Evolutionary conservation across 2,329 filamentous ascomycete species (phyloP).

Genomic region (Clathrospora elynae): DNA sequence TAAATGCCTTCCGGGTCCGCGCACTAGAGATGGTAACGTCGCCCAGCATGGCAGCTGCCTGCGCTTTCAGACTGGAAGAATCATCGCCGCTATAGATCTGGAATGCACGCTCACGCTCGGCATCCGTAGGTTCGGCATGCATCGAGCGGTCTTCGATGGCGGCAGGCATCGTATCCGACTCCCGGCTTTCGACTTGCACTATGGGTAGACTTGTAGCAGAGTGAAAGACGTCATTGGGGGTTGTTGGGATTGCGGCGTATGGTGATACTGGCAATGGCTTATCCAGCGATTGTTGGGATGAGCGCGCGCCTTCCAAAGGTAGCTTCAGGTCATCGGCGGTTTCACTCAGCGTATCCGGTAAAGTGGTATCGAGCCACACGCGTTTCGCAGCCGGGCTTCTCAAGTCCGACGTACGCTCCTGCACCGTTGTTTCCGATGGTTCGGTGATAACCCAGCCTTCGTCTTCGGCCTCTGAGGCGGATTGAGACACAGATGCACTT

Average conservation of each 20-base stretch:
- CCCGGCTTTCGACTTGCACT: slow-evolving; percentile 57
- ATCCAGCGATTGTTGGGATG: slow-evolving; percentile 44
- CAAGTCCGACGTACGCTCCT: slow-evolving; percentile 23
- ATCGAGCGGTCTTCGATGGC: slow-evolving; percentile 41
- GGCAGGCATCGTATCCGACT: slow-evolving; percentile 46
- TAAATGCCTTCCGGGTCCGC: slow-evolving; percentile 74
- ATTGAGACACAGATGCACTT: slow-evolving; percentile 27
- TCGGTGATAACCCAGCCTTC: slow-evolving; percentile 47
- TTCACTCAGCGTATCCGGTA: slow-evolving; percentile 39
- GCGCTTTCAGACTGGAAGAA: slow-evolving; percentile 76
- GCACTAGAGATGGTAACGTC: slow-evolving; percentile 63
- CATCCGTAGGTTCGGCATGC: slow-evolving; percentile 58
- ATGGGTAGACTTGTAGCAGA: slow-evolving; percentile 57
- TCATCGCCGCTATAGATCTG: slow-evolving; percentile 86
- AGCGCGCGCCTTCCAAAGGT: slow-evolving; percentile 47
- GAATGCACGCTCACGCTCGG: slow-evolving; percentile 77
- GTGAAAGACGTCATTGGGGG: slow-evolving; percentile 53
- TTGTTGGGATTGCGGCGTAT: slow-evolving; percentile 46
- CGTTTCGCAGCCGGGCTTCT: slow-evolving; percentile 38
- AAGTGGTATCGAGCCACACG: slow-evolving; percentile 50
- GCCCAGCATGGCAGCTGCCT: slow-evolving; percentile 87
- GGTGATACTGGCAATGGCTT: slow-evolving; percentile 41
- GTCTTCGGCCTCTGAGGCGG: slow-evolving; percentile 45
- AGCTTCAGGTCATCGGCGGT: slow-evolving; percentile 42
- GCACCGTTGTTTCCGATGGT: slow-evolving; percentile 35